Conservation (phyloP, 306 rosid species). For the Dryas alaskensis region DNA sequence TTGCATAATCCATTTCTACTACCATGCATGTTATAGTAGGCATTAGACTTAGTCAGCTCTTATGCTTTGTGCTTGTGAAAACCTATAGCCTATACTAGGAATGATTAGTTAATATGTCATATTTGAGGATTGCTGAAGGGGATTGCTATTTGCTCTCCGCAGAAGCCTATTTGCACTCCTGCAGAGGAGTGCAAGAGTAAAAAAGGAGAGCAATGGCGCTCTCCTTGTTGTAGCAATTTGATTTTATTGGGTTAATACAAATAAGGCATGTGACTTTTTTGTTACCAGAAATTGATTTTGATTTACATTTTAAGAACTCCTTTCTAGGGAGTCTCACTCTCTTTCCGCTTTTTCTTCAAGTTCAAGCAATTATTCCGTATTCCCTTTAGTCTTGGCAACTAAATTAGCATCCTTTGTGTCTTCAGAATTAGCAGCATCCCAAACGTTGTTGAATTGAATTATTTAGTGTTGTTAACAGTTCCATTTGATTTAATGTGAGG, state of each 20-base stretch:
- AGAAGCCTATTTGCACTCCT: not conserved
- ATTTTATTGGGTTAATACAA: not conserved
- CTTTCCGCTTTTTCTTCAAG: too few relatives aligned
- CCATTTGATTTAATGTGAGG: not conserved
- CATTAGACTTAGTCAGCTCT: not conserved
- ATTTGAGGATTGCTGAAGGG: not conserved
- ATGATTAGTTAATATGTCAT: not conserved
- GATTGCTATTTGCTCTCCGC: not conserved
- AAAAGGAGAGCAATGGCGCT: not conserved
- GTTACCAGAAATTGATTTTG: not conserved
- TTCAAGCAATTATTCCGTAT: too few relatives aligned
- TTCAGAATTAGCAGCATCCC: too few relatives aligned
- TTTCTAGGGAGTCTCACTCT: too few relatives aligned
- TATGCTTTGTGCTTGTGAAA: constrained; percentile 6
- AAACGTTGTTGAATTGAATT: not conserved
- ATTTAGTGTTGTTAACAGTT: not conserved
- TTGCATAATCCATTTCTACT: not conserved
- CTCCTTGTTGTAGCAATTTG: not conserved
- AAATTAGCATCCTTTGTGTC: too few relatives aligned
- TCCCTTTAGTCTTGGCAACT: too few relatives aligned
- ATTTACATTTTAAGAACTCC: not conserved
- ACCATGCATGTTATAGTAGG: not conserved
- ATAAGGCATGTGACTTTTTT: not conserved
- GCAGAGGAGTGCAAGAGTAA: not conserved
- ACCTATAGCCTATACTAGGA: not conserved